These are phyloP conservation scores for Lophiotrema nucula DNA, from an alignment of 495 filamentous ascomycete species.

Conservation along the genomic window DNA sequence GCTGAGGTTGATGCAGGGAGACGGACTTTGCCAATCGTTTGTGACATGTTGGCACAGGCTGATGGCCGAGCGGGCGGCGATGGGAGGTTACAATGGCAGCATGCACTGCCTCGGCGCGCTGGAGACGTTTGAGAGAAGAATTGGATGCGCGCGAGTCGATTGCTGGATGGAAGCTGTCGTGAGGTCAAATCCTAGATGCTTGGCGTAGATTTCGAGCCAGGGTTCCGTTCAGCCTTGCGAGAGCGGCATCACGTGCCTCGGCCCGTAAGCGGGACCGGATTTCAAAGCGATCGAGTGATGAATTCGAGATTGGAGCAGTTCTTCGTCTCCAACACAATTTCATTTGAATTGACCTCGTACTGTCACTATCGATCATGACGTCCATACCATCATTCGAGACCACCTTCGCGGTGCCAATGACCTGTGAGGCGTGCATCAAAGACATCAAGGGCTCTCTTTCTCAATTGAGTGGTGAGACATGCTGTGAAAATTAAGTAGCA, in stretches of 20 bases:
- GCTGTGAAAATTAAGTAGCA: neutral
- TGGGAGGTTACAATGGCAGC: neutral
- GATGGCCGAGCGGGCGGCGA: neutral
- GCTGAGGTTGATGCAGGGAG: neutral
- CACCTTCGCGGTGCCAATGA: slow-evolving; percentile 91
- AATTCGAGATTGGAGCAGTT: neutral
- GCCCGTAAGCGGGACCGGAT: neutral
- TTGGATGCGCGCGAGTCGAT: neutral
- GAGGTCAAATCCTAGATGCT: slow-evolving; percentile 18
- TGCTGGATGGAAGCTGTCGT: neutral
- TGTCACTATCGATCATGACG: slow-evolving; percentile 5
- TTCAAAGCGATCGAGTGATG: slow-evolving; percentile 13
- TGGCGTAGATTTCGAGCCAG: slow-evolving; percentile 8
- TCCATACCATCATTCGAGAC: slow-evolving; percentile 56
- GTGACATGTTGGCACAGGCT: slow-evolving; percentile 55
- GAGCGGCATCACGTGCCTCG: neutral
- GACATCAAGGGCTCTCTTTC: slow-evolving; percentile 74
- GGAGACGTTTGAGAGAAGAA: neutral
- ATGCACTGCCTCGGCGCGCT: neutral
- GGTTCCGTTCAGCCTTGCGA: neutral
- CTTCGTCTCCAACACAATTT: neutral
- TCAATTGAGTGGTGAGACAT: slow-evolving; percentile 62
- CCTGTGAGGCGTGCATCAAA: slow-evolving; percentile 81
- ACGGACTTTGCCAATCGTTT: slow-evolving; percentile 64
- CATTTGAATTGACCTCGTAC: neutral